Base-by-base conservation (phyloP, 2,329 filamentous ascomycete species). In the Aureobasidium sp. region DNA sequence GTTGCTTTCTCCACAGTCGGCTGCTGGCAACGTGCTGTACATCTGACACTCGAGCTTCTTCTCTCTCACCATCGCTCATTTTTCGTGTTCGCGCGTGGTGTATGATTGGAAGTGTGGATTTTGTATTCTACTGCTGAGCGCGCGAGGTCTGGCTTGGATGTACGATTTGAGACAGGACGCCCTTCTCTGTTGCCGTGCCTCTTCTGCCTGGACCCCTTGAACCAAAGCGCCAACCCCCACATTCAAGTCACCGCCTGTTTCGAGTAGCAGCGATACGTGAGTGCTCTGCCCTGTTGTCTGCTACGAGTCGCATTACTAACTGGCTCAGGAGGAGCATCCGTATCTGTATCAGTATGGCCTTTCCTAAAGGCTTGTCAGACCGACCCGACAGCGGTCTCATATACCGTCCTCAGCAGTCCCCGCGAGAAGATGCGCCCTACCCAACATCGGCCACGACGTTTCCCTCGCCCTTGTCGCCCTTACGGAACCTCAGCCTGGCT, bases 331-430 rank as follows among this genome's bases (percentile, higher is more conserved):
- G 54, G 30, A 29, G 39, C 10, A 1, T 7, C 27, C 25, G 32
- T 60, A 32, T 50, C 44, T 25, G 45, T 45, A 66, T 68, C 73
- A 76, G 66, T 67, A 89, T 89, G 86, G 83, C 85, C 67, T 88
- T 83, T 76, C 83, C 83, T 67, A 81, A 82, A 71, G 81, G 81
- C 70, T 76, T 83, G 72, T 83, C 78, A 71, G 83, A 85, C 70
- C 80, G 83, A 73, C 89, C 90, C 83, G 89, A 93, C 77, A 88
- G 91, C 76, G 36, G 34, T 8, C 80, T 90, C 75, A 87, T 87
- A 73, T 92, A 89, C 76, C 86, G 87, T 69, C 83, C 83, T 71
- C 87, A 91, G 75, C 86, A 88, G 75, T 89, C 89, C 68, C 85
- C 90, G 61, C 85, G 86, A 69, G 88, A 87, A 77, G 91, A 96